Base-by-base conservation (phyloP, 768 basidiomycete species). In the Ramaria sp. region DNA sequence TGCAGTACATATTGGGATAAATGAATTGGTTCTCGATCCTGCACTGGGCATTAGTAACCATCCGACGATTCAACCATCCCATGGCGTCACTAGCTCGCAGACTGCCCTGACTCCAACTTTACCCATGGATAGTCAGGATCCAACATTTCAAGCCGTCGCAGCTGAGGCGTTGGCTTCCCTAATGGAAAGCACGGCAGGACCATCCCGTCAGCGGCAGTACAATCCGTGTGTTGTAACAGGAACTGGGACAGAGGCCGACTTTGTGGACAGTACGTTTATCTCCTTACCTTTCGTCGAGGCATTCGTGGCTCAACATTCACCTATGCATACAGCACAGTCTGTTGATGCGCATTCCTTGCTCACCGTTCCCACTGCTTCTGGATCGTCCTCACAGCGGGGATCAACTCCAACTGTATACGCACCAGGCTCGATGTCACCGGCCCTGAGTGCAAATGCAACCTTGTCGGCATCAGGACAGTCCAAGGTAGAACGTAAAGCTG, bases 371-470 rank as follows among this genome's bases (percentile, higher is more conserved):
- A 57, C 47, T 15, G 47, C 27, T 3, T 48, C 47, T 30, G 55
- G 92, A 91, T 58, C 93, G 96, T 61, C 61, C 86, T 30, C 86
- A 46, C 53, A 42, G 27, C 22, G 24, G 0, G 41, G 27, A 12
- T 22, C 30, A 9, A 39, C 65, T 61, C 13, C 61, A 59, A 41
- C 62, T 60, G 51, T 59, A 54, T 30, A 57, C 61, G 22, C 15
- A 12, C 42, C 31, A 54, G 43, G n/a, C 17, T 4, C 48, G n/a
- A 34, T 33, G 13, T 48, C 46, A 13, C 48, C 48, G 3, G 51
- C 19, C 13, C 37, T 15, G 7, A 52, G 13, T 20, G n/a, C 4
- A 5, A 30, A 20, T 9, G 20, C 24, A 10, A 5, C 20, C 10
- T 5, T 30, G 37, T 38, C 51, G n/a, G 17, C 51, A 9, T 12